phyloP scores from a whole-genome alignment of 2,329 filamentous ascomycete genomes.

The Stagonosporopsis chrysanthemi region DNA sequence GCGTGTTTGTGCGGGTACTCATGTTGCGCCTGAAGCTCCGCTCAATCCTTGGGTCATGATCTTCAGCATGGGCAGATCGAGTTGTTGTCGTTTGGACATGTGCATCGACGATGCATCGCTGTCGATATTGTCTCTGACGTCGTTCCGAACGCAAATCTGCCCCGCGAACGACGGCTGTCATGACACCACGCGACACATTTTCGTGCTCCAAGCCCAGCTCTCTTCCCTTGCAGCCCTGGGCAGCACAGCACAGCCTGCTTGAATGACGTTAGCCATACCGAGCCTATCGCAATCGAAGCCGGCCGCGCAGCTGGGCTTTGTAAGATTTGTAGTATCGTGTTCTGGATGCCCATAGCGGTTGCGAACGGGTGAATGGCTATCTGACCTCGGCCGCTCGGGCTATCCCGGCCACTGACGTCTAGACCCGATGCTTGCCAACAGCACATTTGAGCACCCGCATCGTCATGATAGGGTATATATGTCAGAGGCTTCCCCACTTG shows the following conservation, averaged over 20 bases:
- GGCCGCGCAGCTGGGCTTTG: constrained; percentile 15
- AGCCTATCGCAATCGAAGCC: constrained; percentile 8
- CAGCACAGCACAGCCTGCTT: constrained; percentile 7
- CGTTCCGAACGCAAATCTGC: not conserved
- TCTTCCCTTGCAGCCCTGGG: constrained; percentile 2
- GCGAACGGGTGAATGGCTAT: constrained; percentile 18
- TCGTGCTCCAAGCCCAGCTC: constrained; percentile 3
- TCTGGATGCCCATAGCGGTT: constrained; percentile 8
- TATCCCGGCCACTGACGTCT: constrained; percentile 22
- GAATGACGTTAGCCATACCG: not conserved
- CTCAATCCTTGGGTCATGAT: not conserved
- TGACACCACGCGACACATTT: constrained; percentile 7
- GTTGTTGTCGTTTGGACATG: not conserved
- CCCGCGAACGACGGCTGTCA: constrained; percentile 2
- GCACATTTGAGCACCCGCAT: constrained; percentile 14
- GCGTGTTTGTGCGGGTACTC: not conserved
- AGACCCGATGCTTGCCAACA: constrained; percentile 19
- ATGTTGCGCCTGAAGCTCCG: not conserved
- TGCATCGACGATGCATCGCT: not conserved
- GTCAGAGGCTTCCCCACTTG: constrained; percentile 18
- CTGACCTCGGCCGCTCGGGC: constrained; percentile 20
- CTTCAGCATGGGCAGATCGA: not conserved
- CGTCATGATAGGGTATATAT: constrained; percentile 24
- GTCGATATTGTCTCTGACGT: constrained; percentile 2
- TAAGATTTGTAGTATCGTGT: constrained; percentile 10